Evolutionary conservation across 805 yeast genomes (phyloP).

Genomic region (Candida anglica): DNA sequence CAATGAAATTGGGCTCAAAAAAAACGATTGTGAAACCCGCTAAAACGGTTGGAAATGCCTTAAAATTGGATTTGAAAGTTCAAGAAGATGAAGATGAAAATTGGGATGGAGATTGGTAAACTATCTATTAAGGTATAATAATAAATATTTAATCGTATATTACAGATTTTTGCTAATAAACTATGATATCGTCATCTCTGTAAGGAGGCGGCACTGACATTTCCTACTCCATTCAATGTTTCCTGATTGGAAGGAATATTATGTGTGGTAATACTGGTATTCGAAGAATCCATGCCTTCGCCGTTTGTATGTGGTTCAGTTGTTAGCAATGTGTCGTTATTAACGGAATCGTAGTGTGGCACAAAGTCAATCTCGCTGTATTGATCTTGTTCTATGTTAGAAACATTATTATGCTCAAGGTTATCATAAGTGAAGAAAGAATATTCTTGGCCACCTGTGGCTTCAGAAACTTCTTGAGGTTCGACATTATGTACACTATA

Average conservation of each 20-base stretch:
- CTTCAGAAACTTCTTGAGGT: not conserved
- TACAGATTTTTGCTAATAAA: not conserved
- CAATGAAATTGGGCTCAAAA: slow-evolving; percentile 19
- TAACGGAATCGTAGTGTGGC: slow-evolving; percentile 28
- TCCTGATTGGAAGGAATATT: no score
- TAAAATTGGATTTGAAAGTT: slow-evolving; percentile 20
- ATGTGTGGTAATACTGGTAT: no score
- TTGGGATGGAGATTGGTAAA: slow-evolving; percentile 24
- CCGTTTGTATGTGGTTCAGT: no score
- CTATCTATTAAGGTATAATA: not conserved
- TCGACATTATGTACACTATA: no score
- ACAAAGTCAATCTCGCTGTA: slow-evolving; percentile 24
- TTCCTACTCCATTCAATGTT: no score
- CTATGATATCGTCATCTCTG: no score
- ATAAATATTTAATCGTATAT: not conserved
- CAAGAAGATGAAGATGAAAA: slow-evolving; percentile 25
- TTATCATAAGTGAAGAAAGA: slow-evolving; percentile 3
- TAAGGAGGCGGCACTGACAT: no score
- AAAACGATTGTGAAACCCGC: slow-evolving; percentile 3
- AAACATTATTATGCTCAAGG: slow-evolving; percentile 2
- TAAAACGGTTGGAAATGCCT: slow-evolving; percentile 17
- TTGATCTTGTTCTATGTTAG: not conserved
- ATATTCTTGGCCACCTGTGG: not conserved
- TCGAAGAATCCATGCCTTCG: no score
- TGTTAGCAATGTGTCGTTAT: slow-evolving; percentile 21